Evolutionary conservation across 441 rosid species (phyloP).

Genomic region (Corymbia citriodora): DNA sequence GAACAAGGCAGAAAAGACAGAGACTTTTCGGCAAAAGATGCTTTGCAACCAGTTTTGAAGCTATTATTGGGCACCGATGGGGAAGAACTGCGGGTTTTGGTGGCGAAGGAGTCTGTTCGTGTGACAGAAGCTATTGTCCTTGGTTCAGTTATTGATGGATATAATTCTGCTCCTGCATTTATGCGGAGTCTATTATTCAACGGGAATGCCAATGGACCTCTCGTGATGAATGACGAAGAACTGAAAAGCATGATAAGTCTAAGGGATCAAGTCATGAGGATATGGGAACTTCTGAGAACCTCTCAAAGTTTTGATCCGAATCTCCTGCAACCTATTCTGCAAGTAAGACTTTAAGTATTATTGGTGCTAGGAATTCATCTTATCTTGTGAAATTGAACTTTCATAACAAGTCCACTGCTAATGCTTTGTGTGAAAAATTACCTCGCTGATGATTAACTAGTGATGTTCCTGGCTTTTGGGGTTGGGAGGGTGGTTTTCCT

Average conservation of each 20-base stretch:
- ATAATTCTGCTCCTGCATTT: conserved; percentile 57
- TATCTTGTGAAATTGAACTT: background rate
- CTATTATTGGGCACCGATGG: conserved; percentile 72
- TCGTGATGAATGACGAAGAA: conserved; percentile 51
- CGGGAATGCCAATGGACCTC: conserved; percentile 48
- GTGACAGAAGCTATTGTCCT: conserved; percentile 75
- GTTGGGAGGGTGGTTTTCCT: background rate
- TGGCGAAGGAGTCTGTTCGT: conserved; percentile 76
- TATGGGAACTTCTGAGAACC: conserved; percentile 71
- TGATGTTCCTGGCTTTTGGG: background rate
- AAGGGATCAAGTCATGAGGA: conserved; percentile 68
- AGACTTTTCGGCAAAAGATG: conserved; percentile 86
- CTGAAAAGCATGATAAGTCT: conserved; percentile 53
- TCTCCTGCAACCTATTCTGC: conserved; percentile 68
- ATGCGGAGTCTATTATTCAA: conserved; percentile 40
- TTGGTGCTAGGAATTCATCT: background rate
- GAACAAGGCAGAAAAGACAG: conserved; percentile 90
- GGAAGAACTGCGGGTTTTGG: conserved; percentile 70
- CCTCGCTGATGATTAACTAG: background rate
- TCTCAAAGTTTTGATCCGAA: conserved; percentile 83
- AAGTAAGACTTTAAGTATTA: conserved; percentile 34
- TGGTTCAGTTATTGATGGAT: conserved; percentile 56
- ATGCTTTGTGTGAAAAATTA: background rate
- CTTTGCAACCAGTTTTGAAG: conserved; percentile 84
- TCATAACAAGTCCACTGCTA: background rate